Percentiles rank a stretch among this genome's conserved stretches.
These are phyloP conservation scores for Trichoderma breve DNA, from an alignment of 2,329 filamentous ascomycete genomes.

Conservation along the genomic window DNA sequence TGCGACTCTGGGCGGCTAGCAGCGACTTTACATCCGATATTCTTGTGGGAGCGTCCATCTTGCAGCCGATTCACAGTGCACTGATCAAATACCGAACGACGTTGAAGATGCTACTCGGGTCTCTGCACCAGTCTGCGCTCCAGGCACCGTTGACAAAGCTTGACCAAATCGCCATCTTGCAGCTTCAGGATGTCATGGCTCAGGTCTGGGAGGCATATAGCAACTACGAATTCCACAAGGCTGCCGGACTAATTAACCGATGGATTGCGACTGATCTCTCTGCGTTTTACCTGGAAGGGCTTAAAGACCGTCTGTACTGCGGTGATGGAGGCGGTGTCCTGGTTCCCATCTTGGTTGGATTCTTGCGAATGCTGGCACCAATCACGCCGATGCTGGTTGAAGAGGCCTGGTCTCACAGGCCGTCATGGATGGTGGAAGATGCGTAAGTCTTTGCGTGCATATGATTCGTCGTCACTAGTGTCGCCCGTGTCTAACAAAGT, in stretches of 20 bases:
- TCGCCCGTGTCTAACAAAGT: conserved; percentile 22
- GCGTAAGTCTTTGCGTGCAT: conserved; percentile 34
- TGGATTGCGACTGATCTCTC: conserved; percentile 84
- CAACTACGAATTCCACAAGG: conserved; percentile 80
- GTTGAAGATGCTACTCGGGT: conserved; percentile 86
- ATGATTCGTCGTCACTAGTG: neutral
- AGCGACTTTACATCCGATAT: conserved; percentile 91
- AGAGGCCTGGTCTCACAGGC: conserved; percentile 80
- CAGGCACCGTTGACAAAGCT: conserved; percentile 53
- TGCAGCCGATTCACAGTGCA: conserved; percentile 72
- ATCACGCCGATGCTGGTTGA: conserved; percentile 81
- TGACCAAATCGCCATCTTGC: conserved; percentile 75
- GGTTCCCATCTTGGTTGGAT: conserved; percentile 65
- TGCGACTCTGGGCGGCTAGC: conserved; percentile 87
- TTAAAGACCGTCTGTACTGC: conserved; percentile 91
- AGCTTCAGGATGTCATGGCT: conserved; percentile 64
- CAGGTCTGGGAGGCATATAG: conserved; percentile 65
- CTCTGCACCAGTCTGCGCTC: conserved; percentile 56
- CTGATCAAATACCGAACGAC: conserved; percentile 87
- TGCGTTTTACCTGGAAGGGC: conserved; percentile 87
- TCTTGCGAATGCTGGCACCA: conserved; percentile 77
- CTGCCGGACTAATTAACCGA: conserved; percentile 67
- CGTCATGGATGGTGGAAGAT: conserved; percentile 58
- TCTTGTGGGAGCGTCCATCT: conserved; percentile 71
- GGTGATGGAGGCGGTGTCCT: conserved; percentile 65